A percentile compares a stretch with the other conserved stretches of the same genome.
Evolutionary conservation across 306 rosid species (phyloP).

Genomic region (Fragaria iinumae): DNA sequence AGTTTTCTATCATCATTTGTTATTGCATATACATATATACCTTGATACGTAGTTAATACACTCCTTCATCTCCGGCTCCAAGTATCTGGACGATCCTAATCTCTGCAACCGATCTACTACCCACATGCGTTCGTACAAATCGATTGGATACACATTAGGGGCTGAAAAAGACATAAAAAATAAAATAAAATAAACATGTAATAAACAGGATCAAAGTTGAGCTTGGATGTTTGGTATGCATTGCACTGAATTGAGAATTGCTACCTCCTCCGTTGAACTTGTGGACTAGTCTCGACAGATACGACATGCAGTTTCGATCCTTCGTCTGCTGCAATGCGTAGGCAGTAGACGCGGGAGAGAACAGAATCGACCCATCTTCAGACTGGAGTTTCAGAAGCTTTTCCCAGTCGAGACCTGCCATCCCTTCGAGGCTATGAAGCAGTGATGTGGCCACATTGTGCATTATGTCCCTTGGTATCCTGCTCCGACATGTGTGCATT

Average conservation of each 20-base stretch:
- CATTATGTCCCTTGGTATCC: conserved; percentile 86
- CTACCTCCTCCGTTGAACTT: conserved; percentile 87
- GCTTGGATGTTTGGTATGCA: not conserved
- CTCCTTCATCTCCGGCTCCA: conserved; percentile 54
- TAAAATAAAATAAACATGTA: not conserved
- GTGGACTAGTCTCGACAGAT: conserved; percentile 45
- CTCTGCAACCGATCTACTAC: conserved; percentile 72
- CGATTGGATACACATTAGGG: conserved; percentile 81
- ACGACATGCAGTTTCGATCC: conserved; percentile 58
- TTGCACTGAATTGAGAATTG: not conserved
- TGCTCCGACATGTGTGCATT: conserved; percentile 22
- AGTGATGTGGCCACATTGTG: conserved; percentile 85
- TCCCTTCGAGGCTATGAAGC: conserved; percentile 55
- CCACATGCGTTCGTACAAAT: conserved; percentile 85
- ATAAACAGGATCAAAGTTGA: too few relatives aligned
- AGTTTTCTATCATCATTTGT: not conserved
- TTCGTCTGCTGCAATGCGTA: conserved; percentile 75
- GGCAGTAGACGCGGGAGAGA: conserved; percentile 96
- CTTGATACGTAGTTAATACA: conserved; percentile 56
- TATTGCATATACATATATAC: conserved; percentile 27
- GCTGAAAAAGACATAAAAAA: conserved; percentile 30
- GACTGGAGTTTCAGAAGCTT: conserved; percentile 24
- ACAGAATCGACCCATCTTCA: conserved; percentile 81
- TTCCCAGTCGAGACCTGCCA: too few relatives aligned
- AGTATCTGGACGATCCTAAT: conserved; percentile 67